phyloP scores from a whole-genome alignment of 805 yeast genomes.

The Maudiozyma pseudohumilis region DNA sequence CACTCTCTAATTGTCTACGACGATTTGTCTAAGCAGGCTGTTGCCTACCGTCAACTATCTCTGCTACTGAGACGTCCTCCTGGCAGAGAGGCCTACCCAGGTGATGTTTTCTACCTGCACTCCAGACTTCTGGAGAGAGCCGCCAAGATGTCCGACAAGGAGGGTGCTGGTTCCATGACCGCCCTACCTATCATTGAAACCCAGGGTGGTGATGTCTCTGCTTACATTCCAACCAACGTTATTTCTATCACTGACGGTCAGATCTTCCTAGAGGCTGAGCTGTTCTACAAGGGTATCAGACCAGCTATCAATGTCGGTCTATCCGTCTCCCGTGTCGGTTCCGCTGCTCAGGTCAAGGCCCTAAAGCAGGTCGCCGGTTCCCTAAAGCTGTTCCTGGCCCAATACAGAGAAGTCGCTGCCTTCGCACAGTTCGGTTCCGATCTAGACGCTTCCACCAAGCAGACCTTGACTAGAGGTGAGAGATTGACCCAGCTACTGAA shows the following conservation, averaged over 20 bases:
- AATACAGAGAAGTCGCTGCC: constrained; percentile 99
- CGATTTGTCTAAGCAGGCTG: constrained; percentile 98
- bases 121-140: constrained; percentile 94
- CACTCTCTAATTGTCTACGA: constrained; percentile 96
- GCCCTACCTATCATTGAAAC: constrained; percentile 96
- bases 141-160: constrained; percentile 85
- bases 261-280: constrained; percentile 98
- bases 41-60: constrained; percentile 99
- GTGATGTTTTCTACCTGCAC: constrained; percentile 94
- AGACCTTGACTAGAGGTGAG: constrained; percentile 99
- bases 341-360: constrained; percentile 99
- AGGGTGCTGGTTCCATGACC: constrained; percentile 91
- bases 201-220: constrained; percentile 98
- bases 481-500: constrained; percentile 97
- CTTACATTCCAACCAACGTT: constrained; percentile 95
- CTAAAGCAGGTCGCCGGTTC: constrained; percentile 99
- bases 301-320: constrained; percentile 99
- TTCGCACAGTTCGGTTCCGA: constrained; percentile 99
- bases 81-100: constrained; percentile 95
- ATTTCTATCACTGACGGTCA: constrained; percentile 97
- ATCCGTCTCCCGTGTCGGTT: constrained; percentile 99
- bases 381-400: constrained; percentile 98
- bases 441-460: constrained; percentile 99
- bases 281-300: constrained; percentile 99
- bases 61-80: constrained; percentile 95